Percentiles rank a stretch among this genome's conserved stretches.
Conservation (phyloP, 306 rosid genomes). For the Malus fusca region DNA sequence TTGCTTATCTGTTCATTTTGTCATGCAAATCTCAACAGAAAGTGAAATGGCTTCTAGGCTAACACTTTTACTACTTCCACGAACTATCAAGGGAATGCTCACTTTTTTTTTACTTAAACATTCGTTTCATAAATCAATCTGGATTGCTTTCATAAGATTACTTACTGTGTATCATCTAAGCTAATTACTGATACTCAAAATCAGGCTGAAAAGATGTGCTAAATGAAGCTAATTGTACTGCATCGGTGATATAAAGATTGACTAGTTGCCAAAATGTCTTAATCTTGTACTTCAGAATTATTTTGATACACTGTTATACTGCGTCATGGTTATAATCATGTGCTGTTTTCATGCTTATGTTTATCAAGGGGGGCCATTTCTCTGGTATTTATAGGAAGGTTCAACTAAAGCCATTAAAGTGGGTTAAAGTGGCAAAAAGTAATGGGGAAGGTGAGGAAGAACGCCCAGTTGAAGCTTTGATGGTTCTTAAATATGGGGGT, state of each 20-base stretch:
- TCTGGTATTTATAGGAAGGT: conserved; percentile 96
- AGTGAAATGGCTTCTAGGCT: neutral
- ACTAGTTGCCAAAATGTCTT: neutral
- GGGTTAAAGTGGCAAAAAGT: conserved; percentile 68
- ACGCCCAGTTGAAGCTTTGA: conserved; percentile 89
- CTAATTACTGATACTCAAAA: neutral
- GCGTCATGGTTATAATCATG: conserved; percentile 16
- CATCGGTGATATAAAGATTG: neutral
- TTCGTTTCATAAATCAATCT: neutral
- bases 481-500: conserved; percentile 97
- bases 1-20: neutral
- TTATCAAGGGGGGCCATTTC: conserved; percentile 87
- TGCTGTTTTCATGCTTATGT: conserved; percentile 16
- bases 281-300: neutral
- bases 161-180: neutral
- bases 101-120: neutral
- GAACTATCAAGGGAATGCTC: neutral
- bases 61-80: neutral
- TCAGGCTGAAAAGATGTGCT: neutral
- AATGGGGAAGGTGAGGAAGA: conserved; percentile 88
- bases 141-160: neutral
- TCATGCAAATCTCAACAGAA: neutral
- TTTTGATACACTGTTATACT: neutral
- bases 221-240: neutral
- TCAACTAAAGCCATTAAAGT: conserved; percentile 89